A percentile compares a stretch with the other conserved stretches of the same genome.
These are phyloP conservation scores for Schwanniomyces pseudopolymorphus DNA, from an alignment of 805 yeast genomes.

Conservation along the genomic window DNA sequence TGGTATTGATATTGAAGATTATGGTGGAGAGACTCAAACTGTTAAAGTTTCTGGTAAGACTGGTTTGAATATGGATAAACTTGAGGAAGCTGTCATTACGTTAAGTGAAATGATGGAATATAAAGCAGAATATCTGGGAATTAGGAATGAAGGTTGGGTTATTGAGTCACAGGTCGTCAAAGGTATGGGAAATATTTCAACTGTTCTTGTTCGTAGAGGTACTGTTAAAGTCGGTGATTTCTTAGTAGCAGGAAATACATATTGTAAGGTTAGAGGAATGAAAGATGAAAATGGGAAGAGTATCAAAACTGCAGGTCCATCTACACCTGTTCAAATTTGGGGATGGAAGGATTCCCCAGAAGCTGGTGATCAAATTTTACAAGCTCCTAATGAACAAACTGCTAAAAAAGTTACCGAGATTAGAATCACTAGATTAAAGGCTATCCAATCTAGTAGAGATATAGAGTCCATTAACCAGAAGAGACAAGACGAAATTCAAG, in stretches of 20 bases:
- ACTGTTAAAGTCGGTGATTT: conserved; percentile 65
- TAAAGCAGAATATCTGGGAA: conserved; percentile 52
- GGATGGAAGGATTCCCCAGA: conserved; percentile 95
- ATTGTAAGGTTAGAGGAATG: conserved; percentile 80
- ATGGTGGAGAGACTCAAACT: conserved; percentile 93
- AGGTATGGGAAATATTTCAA: conserved; percentile 83
- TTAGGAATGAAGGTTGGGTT: conserved; percentile 80
- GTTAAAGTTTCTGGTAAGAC: conserved; percentile 87
- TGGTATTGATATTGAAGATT: conserved; percentile 84
- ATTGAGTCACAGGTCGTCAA: conserved; percentile 81
- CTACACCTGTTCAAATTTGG: conserved; percentile 84
- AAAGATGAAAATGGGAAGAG: conserved; percentile 68
- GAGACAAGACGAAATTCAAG: conserved; percentile 55
- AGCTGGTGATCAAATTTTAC: conserved; percentile 82
- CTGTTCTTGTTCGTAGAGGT: conserved; percentile 81
- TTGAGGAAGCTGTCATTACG: conserved; percentile 86
- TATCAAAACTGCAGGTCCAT: conserved; percentile 71
- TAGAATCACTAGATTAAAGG: conserved; percentile 53
- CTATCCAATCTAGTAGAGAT: conserved; percentile 57
- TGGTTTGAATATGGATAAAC: conserved; percentile 83
- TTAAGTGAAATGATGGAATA: conserved; percentile 82
- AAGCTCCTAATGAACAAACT: conserved; percentile 68
- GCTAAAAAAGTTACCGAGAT: conserved; percentile 77
- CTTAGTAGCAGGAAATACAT: conserved; percentile 84
- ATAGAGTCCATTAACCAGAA: conserved; percentile 71